Percentiles rank a stretch among this genome's conserved stretches.
These are phyloP conservation scores for Pleurotus ostreatus DNA, from an alignment of 768 basidiomycete genomes.

Conservation along the genomic window DNA sequence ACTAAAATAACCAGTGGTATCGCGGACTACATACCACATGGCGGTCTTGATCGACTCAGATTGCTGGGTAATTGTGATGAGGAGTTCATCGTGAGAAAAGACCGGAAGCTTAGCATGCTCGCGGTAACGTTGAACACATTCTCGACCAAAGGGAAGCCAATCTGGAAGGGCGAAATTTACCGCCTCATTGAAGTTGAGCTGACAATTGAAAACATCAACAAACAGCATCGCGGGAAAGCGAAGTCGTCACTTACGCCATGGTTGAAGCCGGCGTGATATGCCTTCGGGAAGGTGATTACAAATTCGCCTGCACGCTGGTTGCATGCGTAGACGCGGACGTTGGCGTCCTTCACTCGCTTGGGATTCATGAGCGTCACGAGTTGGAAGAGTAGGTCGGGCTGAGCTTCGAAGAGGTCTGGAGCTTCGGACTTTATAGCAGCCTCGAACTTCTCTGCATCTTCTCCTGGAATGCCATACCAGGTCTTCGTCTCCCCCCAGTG, in stretches of 20 bases:
- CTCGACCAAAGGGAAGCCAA: conserved; percentile 85
- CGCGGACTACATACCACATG: conserved; percentile 62
- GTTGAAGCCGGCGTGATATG: conserved; percentile 97
- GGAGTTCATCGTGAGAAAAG: conserved; percentile 95
- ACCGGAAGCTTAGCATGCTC: conserved; percentile 91
- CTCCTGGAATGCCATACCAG: conserved; percentile 98
- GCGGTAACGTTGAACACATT: conserved; percentile 87
- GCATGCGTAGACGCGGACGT: conserved; percentile 89
- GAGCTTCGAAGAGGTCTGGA: conserved; percentile 96
- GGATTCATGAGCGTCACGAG: conserved; percentile 98
- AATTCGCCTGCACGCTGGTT: conserved; percentile 98
- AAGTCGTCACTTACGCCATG: conserved; percentile 72
- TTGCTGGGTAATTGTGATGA: conserved; percentile 97
- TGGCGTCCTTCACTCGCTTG: conserved; percentile 76
- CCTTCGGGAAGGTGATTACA: conserved; percentile 96
- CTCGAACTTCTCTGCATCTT: conserved; percentile 94
- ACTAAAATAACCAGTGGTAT: neutral
- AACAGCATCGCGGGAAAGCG: neutral
- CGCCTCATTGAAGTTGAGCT: conserved; percentile 99
- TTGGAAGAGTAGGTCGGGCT: conserved; percentile 95
- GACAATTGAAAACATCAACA: conserved; percentile 19
- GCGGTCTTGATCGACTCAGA: conserved; percentile 90
- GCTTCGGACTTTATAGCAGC: conserved; percentile 92
- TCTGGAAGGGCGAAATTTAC: conserved; percentile 98
- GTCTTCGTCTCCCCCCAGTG: conserved; percentile 99